A percentile compares a stretch with the other conserved stretches of the same genome.
Conservation (phyloP, 768 basidiomycete species). For the Suillus decipiens region DNA sequence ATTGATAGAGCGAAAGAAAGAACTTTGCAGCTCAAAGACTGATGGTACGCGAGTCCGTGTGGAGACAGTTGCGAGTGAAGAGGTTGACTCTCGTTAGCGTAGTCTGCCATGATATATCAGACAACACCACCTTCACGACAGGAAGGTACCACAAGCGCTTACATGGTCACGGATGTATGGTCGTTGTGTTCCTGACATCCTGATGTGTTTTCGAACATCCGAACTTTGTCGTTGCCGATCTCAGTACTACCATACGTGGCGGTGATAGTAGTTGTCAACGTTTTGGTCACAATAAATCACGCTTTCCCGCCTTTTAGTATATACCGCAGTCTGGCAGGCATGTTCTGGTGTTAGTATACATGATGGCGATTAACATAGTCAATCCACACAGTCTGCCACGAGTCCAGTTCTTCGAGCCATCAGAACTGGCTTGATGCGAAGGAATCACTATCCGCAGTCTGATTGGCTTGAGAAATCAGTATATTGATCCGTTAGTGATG, state of each 20-base stretch:
- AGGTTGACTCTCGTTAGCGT: not conserved
- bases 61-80: not conserved
- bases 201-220: not conserved
- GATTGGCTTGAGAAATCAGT: not conserved
- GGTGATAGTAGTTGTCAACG: not conserved
- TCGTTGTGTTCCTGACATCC: not conserved
- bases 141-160: not conserved
- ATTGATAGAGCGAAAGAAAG: constrained; percentile 14
- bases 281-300: not conserved
- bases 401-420: not conserved
- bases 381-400: not conserved
- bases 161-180: not conserved
- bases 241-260: not conserved
- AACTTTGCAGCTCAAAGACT: constrained; percentile 1
- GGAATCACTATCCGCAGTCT: not conserved
- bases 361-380: not conserved
- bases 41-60: not conserved
- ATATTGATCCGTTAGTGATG: not conserved
- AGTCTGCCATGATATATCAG: not conserved
- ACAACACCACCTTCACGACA: not conserved
- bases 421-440: not conserved
- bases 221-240: not conserved
- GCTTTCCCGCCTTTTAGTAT: not conserved
- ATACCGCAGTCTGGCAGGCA: not conserved
- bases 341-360: not conserved